Evolutionary conservation across 106 monocot species (phyloP).

Genomic region (Chionographis japonica): DNA sequence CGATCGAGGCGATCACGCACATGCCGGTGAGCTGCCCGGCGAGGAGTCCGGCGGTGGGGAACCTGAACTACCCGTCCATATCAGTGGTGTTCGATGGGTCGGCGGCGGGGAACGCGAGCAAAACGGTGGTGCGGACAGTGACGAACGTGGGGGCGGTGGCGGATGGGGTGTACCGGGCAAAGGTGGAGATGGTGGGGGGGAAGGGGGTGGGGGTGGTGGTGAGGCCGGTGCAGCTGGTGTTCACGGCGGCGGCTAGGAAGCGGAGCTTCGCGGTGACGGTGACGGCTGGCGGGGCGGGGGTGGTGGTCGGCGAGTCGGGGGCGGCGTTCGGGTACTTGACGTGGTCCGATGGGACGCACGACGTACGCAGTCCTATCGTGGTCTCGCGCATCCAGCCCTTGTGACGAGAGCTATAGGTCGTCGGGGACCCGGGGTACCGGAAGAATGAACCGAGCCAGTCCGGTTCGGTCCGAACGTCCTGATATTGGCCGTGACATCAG

Average conservation of each 20-base stretch:
- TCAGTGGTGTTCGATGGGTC: conserved; percentile 52
- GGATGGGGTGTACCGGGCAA: conserved; percentile 41
- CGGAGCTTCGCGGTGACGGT: conserved; percentile 56
- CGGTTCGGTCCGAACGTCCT: no score
- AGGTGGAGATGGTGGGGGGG: conserved; percentile 41
- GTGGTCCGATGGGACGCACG: conserved; percentile 85
- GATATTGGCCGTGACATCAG: no score
- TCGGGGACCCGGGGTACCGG: no score
- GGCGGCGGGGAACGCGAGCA: conserved; percentile 23
- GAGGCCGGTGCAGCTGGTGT: conserved; percentile 70
- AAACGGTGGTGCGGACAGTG: conserved; percentile 56
- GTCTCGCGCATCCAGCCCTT: conserved; percentile 65
- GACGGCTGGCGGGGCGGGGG: conserved; percentile 5
- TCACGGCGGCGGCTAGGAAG: conserved; percentile 35
- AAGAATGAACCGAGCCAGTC: no score
- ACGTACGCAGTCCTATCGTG: conserved; percentile 86
- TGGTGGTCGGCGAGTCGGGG: conserved; percentile 8
- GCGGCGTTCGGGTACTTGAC: conserved; percentile 47
- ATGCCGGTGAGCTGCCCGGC: conserved; percentile 51
- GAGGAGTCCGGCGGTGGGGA: conserved; percentile 36
- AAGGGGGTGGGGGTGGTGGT: conserved; percentile 55
- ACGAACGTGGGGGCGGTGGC: conserved; percentile 62
- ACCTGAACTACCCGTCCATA: conserved; percentile 89
- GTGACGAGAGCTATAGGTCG: conserved; percentile 18
- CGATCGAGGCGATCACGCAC: conserved; percentile 77